Evolutionary conservation across 2,329 filamentous ascomycete genomes (phyloP), one percentile per base, ranked within the genome.

Genomic region (Penicillium sp.): DNA sequence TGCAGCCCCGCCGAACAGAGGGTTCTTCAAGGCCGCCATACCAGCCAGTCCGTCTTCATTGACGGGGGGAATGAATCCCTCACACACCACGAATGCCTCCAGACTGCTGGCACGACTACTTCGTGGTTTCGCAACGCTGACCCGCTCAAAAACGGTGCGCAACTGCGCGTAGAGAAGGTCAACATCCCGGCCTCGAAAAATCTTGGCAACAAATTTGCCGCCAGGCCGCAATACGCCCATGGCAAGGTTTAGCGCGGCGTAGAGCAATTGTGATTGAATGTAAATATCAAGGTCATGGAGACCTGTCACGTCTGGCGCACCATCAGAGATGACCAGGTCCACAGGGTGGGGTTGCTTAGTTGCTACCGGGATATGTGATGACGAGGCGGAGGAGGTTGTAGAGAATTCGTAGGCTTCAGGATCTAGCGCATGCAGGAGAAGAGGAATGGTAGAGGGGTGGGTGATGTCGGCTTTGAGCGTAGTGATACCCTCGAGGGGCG

Each of bases 251-350:
- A 99, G 85, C 0, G 95, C 95, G 0, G 94, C 92, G 76, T 96
- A 97, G 51, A 99, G 88, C 9, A 99, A 84, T 77, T 98, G 95
- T 9, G 91, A 93, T 78, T 99, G 95, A 18, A 99, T 91, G 77
- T 99, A 99, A 67, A 98, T 98, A 77, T 99, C 95, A 37, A 99
- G 86, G 74, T 99, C 95, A 75, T 99, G 95, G 1, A 99, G 83
- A 19, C 95, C 95, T 0, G 95, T 99, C 13, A 99, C 95, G 70
- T 99, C 95, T 0, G 95, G 95, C 0, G 95, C 95, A 54, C 95
- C 95, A 69, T 99, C 95, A 58, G 92, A 96, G 62, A 99, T 86
- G 24, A 99, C 94, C 1, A 99, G 85, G 72, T 99, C 95, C 14
- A 98, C 94, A 0, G 89, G 91, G 50, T 92, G 87, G 0, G 88